These are phyloP conservation scores for Amylostereum areolatum DNA, from an alignment of 1,284 basidiomycete genomes.

Conservation along the genomic window DNA sequence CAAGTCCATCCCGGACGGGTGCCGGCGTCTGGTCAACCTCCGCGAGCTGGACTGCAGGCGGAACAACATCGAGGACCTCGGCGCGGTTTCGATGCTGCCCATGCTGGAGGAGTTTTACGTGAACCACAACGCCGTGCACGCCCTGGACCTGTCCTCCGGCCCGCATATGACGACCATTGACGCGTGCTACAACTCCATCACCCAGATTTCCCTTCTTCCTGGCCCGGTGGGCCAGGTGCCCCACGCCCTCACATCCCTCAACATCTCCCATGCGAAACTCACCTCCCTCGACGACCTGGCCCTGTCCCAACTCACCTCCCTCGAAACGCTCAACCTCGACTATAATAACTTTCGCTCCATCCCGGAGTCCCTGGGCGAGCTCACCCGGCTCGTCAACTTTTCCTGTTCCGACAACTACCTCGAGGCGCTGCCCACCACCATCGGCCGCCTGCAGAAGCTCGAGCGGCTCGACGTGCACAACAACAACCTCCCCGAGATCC, in stretches of 20 bases:
- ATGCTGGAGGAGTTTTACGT: conserved; percentile 64
- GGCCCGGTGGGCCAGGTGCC: conserved; percentile 46
- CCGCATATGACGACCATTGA: conserved; percentile 57
- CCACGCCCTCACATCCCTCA: conserved; percentile 72
- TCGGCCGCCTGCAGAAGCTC: conserved; percentile 78
- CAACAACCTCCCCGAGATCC: conserved; percentile 82
- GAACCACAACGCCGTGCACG: conserved; percentile 79
- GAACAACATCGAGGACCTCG: conserved; percentile 77
- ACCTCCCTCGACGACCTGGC: conserved; percentile 76
- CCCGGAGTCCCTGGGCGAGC: conserved; percentile 75
- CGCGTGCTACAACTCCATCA: conserved; percentile 79
- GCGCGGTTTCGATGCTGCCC: conserved; percentile 65
- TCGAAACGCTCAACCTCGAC: conserved; percentile 70
- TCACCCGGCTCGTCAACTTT: conserved; percentile 67
- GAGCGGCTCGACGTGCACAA: conserved; percentile 83
- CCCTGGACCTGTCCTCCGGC: conserved; percentile 73
- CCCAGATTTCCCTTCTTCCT: conserved; percentile 66
- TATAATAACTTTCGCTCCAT: conserved; percentile 86
- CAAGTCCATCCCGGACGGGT: conserved; percentile 69
- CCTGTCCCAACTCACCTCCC: conserved; percentile 69
- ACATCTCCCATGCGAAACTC: conserved; percentile 90
- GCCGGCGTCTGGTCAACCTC: conserved; percentile 55
- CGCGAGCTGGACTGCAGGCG: conserved; percentile 77
- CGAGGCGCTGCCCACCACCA: conserved; percentile 68
- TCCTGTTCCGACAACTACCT: conserved; percentile 91